Evolutionary conservation across 2,329 filamentous ascomycete genomes (phyloP).

Genomic region (Phialophora tarda): DNA sequence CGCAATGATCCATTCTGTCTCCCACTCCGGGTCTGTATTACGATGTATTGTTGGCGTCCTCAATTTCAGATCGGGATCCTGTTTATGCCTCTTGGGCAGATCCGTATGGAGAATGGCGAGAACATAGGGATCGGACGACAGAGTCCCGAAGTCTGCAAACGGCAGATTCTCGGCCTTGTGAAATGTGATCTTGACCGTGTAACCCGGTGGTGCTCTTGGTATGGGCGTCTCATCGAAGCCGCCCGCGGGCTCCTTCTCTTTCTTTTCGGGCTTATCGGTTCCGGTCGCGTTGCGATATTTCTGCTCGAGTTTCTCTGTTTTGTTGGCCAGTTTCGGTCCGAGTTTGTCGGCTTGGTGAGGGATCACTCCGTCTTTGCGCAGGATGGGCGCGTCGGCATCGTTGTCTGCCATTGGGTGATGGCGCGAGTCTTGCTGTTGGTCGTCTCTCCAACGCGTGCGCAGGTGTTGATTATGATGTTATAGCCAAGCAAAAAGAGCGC

Average conservation of each 20-base stretch:
- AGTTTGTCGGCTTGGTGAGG: constrained; percentile 43
- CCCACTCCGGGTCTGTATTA: constrained; percentile 77
- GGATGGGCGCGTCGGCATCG: constrained; percentile 29
- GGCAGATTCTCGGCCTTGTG: constrained; percentile 81
- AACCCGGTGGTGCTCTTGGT: constrained; percentile 75
- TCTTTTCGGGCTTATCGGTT: constrained; percentile 47
- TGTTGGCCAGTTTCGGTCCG: constrained; percentile 48
- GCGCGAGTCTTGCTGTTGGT: not conserved
- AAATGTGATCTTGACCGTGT: constrained; percentile 83
- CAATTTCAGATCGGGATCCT: constrained; percentile 76
- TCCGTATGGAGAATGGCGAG: constrained; percentile 74
- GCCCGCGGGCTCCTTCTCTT: constrained; percentile 63
- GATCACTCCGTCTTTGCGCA: constrained; percentile 35
- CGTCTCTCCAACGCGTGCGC: not conserved
- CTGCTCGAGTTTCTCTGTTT: constrained; percentile 49
- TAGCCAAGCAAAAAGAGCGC: constrained; percentile 1
- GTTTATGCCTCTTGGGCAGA: constrained; percentile 78
- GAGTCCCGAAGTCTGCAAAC: constrained; percentile 75
- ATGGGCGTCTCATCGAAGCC: constrained; percentile 82
- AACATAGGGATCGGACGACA: constrained; percentile 84
- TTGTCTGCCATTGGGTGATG: constrained; percentile 25
- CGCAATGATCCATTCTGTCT: constrained; percentile 84
- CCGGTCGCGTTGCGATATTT: constrained; percentile 43
- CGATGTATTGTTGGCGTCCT: constrained; percentile 77
- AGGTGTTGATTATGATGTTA: not conserved